Evolutionary conservation across 805 yeast genomes (phyloP), one percentile per base, ranked within the genome.

Genomic region (Metschnikowia vanudenii): DNA sequence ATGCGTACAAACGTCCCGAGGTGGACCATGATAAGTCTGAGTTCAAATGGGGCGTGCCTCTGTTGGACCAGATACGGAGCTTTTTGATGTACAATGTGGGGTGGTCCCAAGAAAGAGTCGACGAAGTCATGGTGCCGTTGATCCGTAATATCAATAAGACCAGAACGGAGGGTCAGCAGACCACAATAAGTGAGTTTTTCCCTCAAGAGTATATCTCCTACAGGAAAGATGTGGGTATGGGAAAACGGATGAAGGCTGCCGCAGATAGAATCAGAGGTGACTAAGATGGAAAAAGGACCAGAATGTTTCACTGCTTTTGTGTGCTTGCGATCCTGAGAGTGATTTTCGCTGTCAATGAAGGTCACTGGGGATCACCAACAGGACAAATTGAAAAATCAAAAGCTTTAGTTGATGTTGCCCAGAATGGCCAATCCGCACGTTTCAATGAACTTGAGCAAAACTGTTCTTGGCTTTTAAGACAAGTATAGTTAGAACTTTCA

Each of bases 1-100:
- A 85, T 18, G 97, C 97, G 0, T 94, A 94, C 62, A 51, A 74
- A 17, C 60, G 72, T 10, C 97, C 99, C 0, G 88, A 84, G 29
- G 96, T 94, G 3, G 98, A 94, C 61, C 74, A 74, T 33, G 97
- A 91, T 61, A 69, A 70, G 38, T 85, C 91, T 0, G 75, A 77
- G 45, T 91, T 94, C 65, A 78, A 78, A 39, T 94, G 99, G 99
- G 98, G 97, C 0, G 67, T 73, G 2, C 97, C 97, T 0, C 89
- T 88, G 61, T 65, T 91, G 48, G 97, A 90, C 56, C 81, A 80
- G 53, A 69, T 94, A 41, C 68, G 97, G 26, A 72, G 79, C 0
- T 91, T 79, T 55, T 69, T 94, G 63, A 78, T 78, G 76, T 71
- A 67, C 38, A 80, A 80, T 37, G 81, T 90, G 8, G 90, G 91